Conservation (phyloP, 106 monocot species). For the Dioscorea zingiberensis region DNA sequence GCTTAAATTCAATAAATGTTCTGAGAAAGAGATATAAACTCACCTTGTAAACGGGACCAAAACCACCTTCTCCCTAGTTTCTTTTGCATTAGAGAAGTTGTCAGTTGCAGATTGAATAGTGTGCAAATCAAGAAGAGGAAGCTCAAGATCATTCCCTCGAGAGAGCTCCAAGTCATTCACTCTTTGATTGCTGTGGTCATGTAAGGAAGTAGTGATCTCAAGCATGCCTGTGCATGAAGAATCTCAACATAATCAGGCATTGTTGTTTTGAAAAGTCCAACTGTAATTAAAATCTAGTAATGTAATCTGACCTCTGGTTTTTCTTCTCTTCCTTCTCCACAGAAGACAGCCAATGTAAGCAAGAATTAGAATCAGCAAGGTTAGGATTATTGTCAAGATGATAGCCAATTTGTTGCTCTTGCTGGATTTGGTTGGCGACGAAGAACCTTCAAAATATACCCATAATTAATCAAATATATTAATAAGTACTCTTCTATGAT, state of each 20-base stretch:
- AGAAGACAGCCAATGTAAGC: background rate
- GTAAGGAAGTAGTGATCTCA: background rate
- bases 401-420: too few species aligned
- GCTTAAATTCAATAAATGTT: too few species aligned
- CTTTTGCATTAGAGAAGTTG: slow-evolving; percentile 4
- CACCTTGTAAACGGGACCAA: slow-evolving; percentile 11
- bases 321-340: slow-evolving; percentile 6
- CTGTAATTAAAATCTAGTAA: background rate
- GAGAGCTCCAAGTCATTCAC: too few species aligned
- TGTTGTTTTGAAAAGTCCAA: too few species aligned
- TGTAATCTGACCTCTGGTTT: background rate
- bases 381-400: background rate
- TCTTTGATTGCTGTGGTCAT: background rate
- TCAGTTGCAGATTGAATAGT: background rate
- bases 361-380: background rate
- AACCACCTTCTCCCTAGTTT: slow-evolving; percentile 15
- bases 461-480: too few species aligned
- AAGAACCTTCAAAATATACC: too few species aligned
- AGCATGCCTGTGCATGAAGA: background rate
- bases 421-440: too few species aligned
- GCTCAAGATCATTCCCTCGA: background rate
- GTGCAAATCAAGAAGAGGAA: slow-evolving; percentile 7
- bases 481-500: too few species aligned
- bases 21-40: too few species aligned
- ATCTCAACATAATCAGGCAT: background rate